A percentile compares a stretch with the other conserved stretches of the same genome.
These are phyloP conservation scores for Athelia psychrophila DNA, from an alignment of 1,284 basidiomycete species.

Conservation along the genomic window DNA sequence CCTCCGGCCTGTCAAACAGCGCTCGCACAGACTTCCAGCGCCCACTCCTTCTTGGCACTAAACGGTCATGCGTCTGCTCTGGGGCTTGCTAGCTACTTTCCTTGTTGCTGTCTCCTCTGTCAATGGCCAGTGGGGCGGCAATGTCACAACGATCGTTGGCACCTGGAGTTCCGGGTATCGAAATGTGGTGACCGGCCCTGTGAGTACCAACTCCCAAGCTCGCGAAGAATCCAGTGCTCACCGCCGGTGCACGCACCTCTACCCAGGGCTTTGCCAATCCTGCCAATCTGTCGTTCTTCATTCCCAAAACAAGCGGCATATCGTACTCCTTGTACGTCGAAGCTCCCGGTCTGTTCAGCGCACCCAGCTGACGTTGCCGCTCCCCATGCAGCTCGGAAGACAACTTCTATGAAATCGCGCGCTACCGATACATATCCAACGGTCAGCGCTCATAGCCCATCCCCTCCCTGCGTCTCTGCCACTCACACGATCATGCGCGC, in stretches of 20 bases:
- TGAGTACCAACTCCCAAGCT: neutral
- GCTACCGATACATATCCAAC: conserved; percentile 48
- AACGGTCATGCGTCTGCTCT: no score
- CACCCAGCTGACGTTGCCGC: neutral
- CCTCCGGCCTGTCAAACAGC: no score
- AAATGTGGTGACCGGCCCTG: neutral
- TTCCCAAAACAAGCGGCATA: conserved; percentile 48
- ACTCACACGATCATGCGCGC: neutral
- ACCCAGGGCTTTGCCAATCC: conserved; percentile 45
- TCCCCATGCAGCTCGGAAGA: conserved; percentile 28
- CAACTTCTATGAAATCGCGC: conserved; percentile 50
- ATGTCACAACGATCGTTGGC: neutral
- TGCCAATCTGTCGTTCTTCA: conserved; percentile 44
- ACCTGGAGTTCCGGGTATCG: neutral
- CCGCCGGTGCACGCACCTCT: neutral
- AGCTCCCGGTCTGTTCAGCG: neutral
- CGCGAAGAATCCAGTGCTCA: neutral
- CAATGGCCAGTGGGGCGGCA: neutral
- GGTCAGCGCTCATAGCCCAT: conserved; percentile 16
- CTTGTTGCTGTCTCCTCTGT: neutral
- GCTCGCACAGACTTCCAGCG: no score
- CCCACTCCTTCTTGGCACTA: no score
- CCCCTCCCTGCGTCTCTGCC: neutral
- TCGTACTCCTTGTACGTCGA: conserved; percentile 47
- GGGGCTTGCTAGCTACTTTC: neutral